A percentile compares a stretch with the other conserved stretches of the same genome.
phyloP scores from a whole-genome alignment of 2,329 filamentous ascomycete species.

The Fusarium nygamai region DNA sequence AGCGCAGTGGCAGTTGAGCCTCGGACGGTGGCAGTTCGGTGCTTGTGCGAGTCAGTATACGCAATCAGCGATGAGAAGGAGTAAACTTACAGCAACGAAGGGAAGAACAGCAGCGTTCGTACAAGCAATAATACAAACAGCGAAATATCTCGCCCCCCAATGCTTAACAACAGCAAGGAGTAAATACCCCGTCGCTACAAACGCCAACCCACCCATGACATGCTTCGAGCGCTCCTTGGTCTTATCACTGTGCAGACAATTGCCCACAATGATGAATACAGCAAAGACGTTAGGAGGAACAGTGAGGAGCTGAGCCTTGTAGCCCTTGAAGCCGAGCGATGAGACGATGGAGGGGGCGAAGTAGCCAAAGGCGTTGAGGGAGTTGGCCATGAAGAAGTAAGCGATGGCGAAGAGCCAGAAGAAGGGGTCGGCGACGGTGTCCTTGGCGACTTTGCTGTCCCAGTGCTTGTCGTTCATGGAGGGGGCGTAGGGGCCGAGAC shows the following conservation, averaged over 20 bases:
- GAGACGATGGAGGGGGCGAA: constrained; percentile 50
- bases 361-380: constrained; percentile 49
- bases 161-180: constrained; percentile 45
- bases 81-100: constrained; percentile 45
- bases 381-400: constrained; percentile 49
- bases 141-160: constrained; percentile 46
- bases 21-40: constrained; percentile 47
- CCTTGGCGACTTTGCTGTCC: constrained; percentile 45
- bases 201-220: constrained; percentile 42
- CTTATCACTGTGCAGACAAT: constrained; percentile 46
- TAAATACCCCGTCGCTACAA: constrained; percentile 45
- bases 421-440: constrained; percentile 47
- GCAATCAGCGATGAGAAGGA: fast-evolving
- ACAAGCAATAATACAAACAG: constrained; percentile 47
- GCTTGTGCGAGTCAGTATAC: constrained; percentile 24
- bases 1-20: constrained; percentile 48
- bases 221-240: constrained; percentile 47
- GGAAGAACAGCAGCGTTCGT: constrained; percentile 48
- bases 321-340: constrained; percentile 47
- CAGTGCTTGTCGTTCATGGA: constrained; percentile 50
- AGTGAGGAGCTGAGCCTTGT: constrained; percentile 49
- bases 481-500: constrained; percentile 48
- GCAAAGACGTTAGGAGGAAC: constrained; percentile 51
- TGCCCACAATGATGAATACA: constrained; percentile 47
- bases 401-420: constrained; percentile 48